Evolutionary conservation across 73 alveolate genomes (phyloP).

Genomic region (Paramecium primaurelia): DNA sequence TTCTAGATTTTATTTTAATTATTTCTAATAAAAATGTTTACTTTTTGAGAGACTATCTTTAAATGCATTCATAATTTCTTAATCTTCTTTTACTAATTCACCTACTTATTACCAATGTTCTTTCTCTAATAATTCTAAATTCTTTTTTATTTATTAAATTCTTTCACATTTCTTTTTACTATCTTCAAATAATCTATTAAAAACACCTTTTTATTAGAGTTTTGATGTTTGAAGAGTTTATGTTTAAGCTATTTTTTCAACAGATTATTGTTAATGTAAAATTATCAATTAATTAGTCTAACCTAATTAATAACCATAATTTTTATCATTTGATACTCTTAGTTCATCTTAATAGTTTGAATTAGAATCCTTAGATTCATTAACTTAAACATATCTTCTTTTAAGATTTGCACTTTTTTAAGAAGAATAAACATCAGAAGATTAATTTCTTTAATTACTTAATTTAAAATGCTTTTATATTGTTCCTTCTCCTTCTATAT

Average conservation of each 20-base stretch:
- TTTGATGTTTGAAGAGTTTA: not conserved
- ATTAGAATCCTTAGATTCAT: not conserved
- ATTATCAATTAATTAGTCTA: not conserved
- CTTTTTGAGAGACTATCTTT: not conserved
- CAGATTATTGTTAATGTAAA: not conserved
- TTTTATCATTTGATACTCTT: not conserved
- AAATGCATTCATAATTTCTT: not conserved
- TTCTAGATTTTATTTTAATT: not conserved
- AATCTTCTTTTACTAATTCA: not conserved
- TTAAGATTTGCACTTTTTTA: not conserved
- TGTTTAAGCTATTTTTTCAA: not conserved
- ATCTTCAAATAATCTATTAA: slow-evolving; percentile 8
- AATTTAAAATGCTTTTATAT: not conserved
- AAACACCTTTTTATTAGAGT: not conserved
- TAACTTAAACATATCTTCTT: not conserved
- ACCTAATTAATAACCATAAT: not conserved
- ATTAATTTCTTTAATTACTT: not conserved
- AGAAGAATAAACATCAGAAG: not conserved
- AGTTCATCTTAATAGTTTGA: not conserved
- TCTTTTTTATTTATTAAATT: not conserved
- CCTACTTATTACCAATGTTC: slow-evolving; percentile 10
- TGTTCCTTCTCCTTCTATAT: not conserved
- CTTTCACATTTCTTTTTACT: not conserved
- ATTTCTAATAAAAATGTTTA: slow-evolving; percentile 2
- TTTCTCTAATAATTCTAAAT: not conserved